A percentile compares a stretch with the other conserved stretches of the same genome.
Evolutionary conservation across 805 yeast species (phyloP).

Genomic region (Ascoidea asiatica): DNA sequence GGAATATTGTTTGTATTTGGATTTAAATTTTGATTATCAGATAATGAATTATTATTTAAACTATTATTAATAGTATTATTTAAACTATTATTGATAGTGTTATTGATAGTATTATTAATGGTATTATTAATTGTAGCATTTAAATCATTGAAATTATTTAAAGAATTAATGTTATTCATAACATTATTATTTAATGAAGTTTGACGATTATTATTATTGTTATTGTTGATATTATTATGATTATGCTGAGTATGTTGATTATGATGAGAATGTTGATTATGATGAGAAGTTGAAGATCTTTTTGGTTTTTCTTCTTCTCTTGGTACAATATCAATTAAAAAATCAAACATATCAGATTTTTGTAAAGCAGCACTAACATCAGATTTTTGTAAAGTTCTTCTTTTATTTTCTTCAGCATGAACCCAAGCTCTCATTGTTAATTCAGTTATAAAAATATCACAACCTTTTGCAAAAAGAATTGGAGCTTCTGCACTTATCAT

Average conservation of each 20-base stretch:
- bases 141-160: no score
- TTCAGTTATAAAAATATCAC: conserved; percentile 94
- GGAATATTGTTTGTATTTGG: neutral
- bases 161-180: no score
- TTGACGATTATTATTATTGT: no score
- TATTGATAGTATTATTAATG: neutral
- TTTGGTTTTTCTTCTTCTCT: conserved; percentile 54
- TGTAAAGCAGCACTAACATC: conserved; percentile 94
- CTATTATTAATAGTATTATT: neutral
- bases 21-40: neutral
- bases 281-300: conserved; percentile 1
- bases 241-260: conserved; percentile 1
- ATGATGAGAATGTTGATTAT: conserved; percentile 7
- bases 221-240: neutral
- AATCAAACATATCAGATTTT: conserved; percentile 94
- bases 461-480: conserved; percentile 91
- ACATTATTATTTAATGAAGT: neutral
- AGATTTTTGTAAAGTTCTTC: conserved; percentile 85
- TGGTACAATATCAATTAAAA: conserved; percentile 90
- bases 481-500: conserved; percentile 99
- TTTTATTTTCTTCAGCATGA: conserved; percentile 91
- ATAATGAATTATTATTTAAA: no score
- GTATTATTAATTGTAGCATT: no score
- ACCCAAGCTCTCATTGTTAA: conserved; percentile 98
- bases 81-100: neutral